Base-by-base conservation (phyloP, 352 stramenopile species). In the Aphanomyces euteiches region DNA sequence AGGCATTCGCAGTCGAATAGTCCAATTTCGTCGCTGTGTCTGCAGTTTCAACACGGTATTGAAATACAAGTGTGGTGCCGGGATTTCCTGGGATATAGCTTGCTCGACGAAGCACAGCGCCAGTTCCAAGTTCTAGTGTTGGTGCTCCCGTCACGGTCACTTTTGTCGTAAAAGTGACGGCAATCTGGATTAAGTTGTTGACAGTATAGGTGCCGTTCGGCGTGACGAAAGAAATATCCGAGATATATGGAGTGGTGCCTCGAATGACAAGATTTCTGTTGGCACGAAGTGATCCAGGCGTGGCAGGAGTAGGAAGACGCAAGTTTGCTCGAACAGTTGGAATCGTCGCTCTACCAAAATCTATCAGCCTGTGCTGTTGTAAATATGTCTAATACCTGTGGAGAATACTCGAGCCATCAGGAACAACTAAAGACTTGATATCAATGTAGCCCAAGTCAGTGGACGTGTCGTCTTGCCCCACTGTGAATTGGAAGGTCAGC, bases 401-500 rank as follows among this genome's bases (percentile, higher is more conserved):
- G 15, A 63, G 54, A 19, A 70, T 70, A 34, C 7, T 45, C n/a
- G 64, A 47, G 12, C 50, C 54, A 12, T 34, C 10, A 7, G 64
- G 64, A 17, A 41, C 28, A 53, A 56, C 59, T 7, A 95, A 78
- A 13, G 85, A 95, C 67, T 93, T 87, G 56, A 89, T 78, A 59
- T 95, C 87, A 19, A 92, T 79, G 65, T 95, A 95, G 47, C 92
- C 82, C 50, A 93, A 77, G 48, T 92, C 82, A 2, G 78, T 79
- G 12, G 78, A 90, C 64, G 89, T 92, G 66, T 95, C 87, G 19
- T 75, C 75, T 54, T 93, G 85, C 15, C 79, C 50, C 21, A 95
- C 78, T 0, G 83, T 77, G 61, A 94, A 95, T 15, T 74, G 65
- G 47, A 95, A 93, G 6, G 47, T 82, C 3, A 95, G 70, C 7